Percentiles rank a stretch among this genome's conserved stretches.
These are phyloP conservation scores for Neonectria ditissima DNA, from an alignment of 2,329 filamentous ascomycete genomes.

Conservation along the genomic window DNA sequence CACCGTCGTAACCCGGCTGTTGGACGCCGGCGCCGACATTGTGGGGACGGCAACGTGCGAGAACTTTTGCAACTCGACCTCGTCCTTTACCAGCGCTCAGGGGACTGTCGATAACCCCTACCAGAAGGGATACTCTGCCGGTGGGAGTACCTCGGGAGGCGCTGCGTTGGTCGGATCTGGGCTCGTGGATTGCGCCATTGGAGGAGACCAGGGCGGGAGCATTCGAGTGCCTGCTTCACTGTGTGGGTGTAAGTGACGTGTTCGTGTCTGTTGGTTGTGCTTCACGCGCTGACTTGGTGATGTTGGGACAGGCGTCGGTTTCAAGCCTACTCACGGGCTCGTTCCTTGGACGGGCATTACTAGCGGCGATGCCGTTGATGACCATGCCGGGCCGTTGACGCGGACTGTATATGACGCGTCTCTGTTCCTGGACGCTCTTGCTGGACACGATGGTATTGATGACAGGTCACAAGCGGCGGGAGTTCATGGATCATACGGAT, in stretches of 20 bases:
- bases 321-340: constrained; percentile 64
- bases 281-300: not conserved
- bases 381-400: constrained; percentile 61
- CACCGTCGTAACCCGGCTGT: constrained; percentile 61
- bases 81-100: constrained; percentile 59
- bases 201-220: constrained; percentile 62
- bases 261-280: not conserved
- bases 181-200: constrained; percentile 58
- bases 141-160: constrained; percentile 62
- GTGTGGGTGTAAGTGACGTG: constrained; percentile 46
- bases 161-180: constrained; percentile 59
- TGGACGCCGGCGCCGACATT: constrained; percentile 64
- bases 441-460: constrained; percentile 62
- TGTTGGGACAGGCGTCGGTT: constrained; percentile 48
- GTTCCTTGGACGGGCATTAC: constrained; percentile 64
- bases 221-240: constrained; percentile 58
- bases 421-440: constrained; percentile 57
- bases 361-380: constrained; percentile 62
- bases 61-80: constrained; percentile 63
- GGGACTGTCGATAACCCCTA: constrained; percentile 61
- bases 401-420: constrained; percentile 56
- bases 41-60: constrained; percentile 65
- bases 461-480: constrained; percentile 55
- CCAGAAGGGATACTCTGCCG: constrained; percentile 58
- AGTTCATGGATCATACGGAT: constrained; percentile 43